These are phyloP conservation scores for Phialemonium atrogriseum DNA, from an alignment of 2,329 filamentous ascomycete genomes.

Conservation along the genomic window DNA sequence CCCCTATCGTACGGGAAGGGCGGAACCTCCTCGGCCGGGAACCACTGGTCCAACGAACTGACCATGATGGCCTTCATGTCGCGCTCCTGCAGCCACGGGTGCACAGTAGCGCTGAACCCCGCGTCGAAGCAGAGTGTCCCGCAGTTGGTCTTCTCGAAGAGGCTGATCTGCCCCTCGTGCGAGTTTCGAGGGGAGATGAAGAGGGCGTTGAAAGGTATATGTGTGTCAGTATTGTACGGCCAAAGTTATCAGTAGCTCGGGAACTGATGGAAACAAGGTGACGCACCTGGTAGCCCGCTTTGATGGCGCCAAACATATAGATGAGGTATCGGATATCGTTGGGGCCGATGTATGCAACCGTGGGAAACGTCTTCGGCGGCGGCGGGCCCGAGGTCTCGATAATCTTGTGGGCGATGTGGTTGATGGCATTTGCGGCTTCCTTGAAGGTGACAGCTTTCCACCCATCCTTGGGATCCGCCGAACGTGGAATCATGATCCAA, in stretches of 20 bases:
- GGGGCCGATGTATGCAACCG: conserved; percentile 37
- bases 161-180: conserved; percentile 32
- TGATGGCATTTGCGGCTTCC: conserved; percentile 30
- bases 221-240: too few species aligned
- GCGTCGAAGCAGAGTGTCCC: conserved; percentile 25
- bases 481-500: conserved; percentile 24
- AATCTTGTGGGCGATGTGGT: conserved; percentile 28
- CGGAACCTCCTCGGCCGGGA: conserved; percentile 23
- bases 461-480: conserved; percentile 27
- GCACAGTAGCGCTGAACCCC: conserved; percentile 19
- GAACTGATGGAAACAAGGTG: background rate
- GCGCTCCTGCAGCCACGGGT: conserved; percentile 27
- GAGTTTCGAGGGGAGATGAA: conserved; percentile 38
- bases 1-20: background rate
- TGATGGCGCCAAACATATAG: conserved; percentile 17
- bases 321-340: conserved; percentile 20
- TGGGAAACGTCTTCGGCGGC: conserved; percentile 19
- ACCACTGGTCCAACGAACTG: conserved; percentile 23
- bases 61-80: conserved; percentile 29
- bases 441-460: conserved; percentile 29
- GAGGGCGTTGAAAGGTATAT: conserved; percentile 29
- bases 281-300: conserved; percentile 21
- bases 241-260: background rate
- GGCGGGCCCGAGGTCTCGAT: conserved; percentile 18
- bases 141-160: conserved; percentile 35